These are phyloP conservation scores for Tilletia horrida DNA, from an alignment of 1,284 basidiomycete genomes.

Conservation along the genomic window DNA sequence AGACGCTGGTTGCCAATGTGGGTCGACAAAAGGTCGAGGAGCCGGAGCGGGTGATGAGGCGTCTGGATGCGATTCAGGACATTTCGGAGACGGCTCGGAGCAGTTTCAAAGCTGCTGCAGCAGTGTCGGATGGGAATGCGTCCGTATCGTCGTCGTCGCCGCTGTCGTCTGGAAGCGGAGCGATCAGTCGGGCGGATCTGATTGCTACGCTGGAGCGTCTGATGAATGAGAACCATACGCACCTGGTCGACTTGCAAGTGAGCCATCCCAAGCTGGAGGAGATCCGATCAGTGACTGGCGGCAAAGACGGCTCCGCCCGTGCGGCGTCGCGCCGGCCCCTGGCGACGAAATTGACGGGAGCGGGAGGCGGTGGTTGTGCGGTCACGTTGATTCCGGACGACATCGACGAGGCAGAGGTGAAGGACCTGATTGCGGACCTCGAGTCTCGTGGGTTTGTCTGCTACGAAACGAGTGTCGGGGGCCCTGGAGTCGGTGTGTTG, in stretches of 20 bases:
- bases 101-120: constrained; percentile 26
- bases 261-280: constrained; percentile 83
- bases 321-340: constrained; percentile 58
- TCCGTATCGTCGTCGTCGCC: background rate
- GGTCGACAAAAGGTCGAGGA: constrained; percentile 69
- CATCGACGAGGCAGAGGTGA: constrained; percentile 41
- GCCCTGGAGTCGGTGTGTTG: constrained; percentile 82
- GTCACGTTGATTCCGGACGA: constrained; percentile 91
- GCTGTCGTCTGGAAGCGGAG: too few species aligned
- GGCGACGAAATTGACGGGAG: constrained; percentile 94
- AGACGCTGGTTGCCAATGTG: constrained; percentile 86
- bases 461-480: constrained; percentile 87
- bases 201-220: constrained; percentile 31
- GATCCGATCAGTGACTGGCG: constrained; percentile 72
- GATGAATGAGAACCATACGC: constrained; percentile 82
- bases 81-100: constrained; percentile 41
- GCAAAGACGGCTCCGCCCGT: background rate
- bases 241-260: constrained; percentile 85
- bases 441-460: constrained; percentile 68
- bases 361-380: constrained; percentile 96
- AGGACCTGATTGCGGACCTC: constrained; percentile 32
- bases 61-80: constrained; percentile 31
- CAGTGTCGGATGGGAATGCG: background rate
- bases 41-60: constrained; percentile 49
- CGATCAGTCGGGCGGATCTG: constrained; percentile 14